These are phyloP conservation scores for Geranium incanum DNA, from an alignment of 441 rosid genomes.

Conservation along the genomic window DNA sequence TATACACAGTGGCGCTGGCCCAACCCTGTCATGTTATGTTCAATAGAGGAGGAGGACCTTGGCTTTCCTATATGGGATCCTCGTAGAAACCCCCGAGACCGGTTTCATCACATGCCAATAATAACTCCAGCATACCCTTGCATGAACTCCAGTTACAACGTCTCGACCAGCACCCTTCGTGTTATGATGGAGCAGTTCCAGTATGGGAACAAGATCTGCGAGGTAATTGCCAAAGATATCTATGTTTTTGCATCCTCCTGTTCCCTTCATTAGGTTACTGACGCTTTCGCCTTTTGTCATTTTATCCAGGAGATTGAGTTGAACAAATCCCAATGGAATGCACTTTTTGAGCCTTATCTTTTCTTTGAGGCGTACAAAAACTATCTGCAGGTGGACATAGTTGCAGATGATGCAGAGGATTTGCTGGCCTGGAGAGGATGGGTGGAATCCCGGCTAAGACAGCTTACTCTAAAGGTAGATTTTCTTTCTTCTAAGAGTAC, in stretches of 20 bases:
- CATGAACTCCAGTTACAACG: constrained; percentile 72
- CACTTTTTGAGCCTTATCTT: constrained; percentile 50
- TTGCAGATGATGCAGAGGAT: constrained; percentile 50
- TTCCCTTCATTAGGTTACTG: not conserved
- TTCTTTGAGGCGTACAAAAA: constrained; percentile 64
- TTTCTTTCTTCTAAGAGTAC: not conserved
- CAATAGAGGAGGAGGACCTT: constrained; percentile 77
- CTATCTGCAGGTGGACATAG: constrained; percentile 56
- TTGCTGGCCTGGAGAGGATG: constrained; percentile 67
- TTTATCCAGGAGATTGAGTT: constrained; percentile 48
- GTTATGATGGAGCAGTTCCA: constrained; percentile 66
- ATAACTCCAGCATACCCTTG: constrained; percentile 75
- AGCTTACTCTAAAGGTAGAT: constrained; percentile 52
- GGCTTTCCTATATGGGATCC: constrained; percentile 82
- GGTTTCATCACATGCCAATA: constrained; percentile 61
- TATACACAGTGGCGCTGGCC: constrained; percentile 97
- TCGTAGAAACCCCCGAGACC: constrained; percentile 52
- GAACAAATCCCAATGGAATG: constrained; percentile 46
- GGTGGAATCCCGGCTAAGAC: constrained; percentile 70
- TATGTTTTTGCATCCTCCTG: not conserved
- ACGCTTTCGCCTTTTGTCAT: not conserved
- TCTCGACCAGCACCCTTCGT: constrained; percentile 52
- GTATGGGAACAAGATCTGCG: constrained; percentile 49
- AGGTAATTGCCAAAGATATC: constrained; percentile 27
- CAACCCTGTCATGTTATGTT: constrained; percentile 90